A percentile compares a stretch with the other conserved stretches of the same genome.
Evolutionary conservation across 2,329 filamentous ascomycete genomes (phyloP).

Genomic region (Xylaria sp.): DNA sequence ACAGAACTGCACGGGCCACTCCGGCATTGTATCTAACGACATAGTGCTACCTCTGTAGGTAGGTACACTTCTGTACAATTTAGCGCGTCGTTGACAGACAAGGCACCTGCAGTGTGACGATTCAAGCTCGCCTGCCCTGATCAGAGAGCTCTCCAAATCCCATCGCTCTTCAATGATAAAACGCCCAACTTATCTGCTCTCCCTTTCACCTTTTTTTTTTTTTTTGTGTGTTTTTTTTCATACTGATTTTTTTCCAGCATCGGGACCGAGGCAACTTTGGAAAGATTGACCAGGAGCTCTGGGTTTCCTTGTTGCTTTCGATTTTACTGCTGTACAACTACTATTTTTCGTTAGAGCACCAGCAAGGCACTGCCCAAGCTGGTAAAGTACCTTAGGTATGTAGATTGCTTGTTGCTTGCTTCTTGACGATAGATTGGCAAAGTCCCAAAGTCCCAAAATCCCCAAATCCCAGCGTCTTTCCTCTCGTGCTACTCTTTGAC

Average conservation of each 20-base stretch:
- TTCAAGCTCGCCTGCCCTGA: constrained; percentile 27
- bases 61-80: not conserved
- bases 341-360: constrained; percentile 16
- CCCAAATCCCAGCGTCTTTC: not conserved
- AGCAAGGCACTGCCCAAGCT: not conserved
- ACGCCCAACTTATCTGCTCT: constrained; percentile 23
- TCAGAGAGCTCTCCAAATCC: constrained; percentile 26
- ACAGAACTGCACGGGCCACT: not conserved
- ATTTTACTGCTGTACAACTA: constrained; percentile 19
- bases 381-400: constrained; percentile 5
- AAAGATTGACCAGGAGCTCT: constrained; percentile 4
- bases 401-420: not conserved
- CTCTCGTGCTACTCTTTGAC: not conserved
- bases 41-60: not conserved
- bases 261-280: constrained; percentile 4
- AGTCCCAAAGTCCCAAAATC: not conserved
- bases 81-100: constrained; percentile 15
- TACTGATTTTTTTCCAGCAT: constrained; percentile 5
- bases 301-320: constrained; percentile 3
- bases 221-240: no score
- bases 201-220: constrained; percentile 5
- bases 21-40: not conserved
- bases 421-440: not conserved
- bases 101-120: constrained; percentile 40
- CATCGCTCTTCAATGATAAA: constrained; percentile 29